Evolutionary conservation across 225 moss, liverwort and hornwort species (phyloP).

Genomic region (Physcomitrellopsis africana): DNA sequence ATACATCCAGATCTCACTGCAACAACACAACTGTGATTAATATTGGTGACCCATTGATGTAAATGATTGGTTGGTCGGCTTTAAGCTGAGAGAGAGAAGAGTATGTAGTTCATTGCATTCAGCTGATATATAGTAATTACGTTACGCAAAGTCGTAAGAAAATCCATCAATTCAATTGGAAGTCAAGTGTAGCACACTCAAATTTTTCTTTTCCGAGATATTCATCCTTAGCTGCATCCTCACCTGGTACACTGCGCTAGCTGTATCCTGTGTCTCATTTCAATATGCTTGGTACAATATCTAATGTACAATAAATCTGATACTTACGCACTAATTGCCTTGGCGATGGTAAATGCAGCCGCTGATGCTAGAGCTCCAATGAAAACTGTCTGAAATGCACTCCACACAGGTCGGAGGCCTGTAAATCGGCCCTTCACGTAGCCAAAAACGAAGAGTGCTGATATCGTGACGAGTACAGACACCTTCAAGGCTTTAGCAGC

Average conservation of each 20-base stretch:
- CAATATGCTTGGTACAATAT: constrained; percentile 3
- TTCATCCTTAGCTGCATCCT: too few species aligned
- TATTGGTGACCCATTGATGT: not conserved
- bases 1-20: constrained; percentile 9
- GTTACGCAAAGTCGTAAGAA: too few species aligned
- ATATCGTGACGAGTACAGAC: constrained; percentile 66
- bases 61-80: too few species aligned
- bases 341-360: constrained; percentile 85
- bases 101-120: not conserved
- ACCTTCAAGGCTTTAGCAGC: constrained; percentile 75
- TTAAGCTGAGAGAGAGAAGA: not conserved
- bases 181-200: too few species aligned
- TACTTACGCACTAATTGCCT: constrained; percentile 50
- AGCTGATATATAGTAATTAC: too few species aligned
- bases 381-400: constrained; percentile 80
- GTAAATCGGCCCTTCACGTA: constrained; percentile 88
- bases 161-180: too few species aligned
- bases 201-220: not conserved
- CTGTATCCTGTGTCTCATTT: not conserved
- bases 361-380: constrained; percentile 94
- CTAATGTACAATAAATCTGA: not conserved
- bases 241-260: not conserved
- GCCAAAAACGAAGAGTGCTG: constrained; percentile 87
- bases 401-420: constrained; percentile 74
- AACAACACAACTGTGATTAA: constrained; percentile 11